Conservation (phyloP, 2,329 filamentous ascomycete species). For the Verticillium klebahnii region DNA sequence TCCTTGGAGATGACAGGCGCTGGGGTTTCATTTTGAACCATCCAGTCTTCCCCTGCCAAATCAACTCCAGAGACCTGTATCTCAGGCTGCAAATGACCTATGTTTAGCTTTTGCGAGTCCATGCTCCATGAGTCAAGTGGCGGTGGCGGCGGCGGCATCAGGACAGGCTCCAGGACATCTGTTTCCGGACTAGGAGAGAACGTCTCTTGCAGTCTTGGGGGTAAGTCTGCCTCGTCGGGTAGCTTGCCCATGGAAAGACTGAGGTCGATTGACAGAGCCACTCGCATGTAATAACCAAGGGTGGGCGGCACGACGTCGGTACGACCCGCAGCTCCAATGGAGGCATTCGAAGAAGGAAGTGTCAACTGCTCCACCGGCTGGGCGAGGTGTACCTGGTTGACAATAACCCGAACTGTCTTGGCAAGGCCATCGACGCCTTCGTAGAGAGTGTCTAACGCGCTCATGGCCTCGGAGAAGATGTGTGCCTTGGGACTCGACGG, state of each 20-base stretch:
- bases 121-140: neutral
- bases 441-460: neutral
- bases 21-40: neutral
- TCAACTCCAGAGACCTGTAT: neutral
- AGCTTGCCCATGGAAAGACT: neutral
- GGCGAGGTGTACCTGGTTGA: neutral
- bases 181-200: neutral
- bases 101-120: neutral
- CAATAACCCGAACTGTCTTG: neutral
- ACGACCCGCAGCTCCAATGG: neutral
- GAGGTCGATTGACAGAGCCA: conserved; percentile 1
- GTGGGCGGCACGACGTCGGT: neutral
- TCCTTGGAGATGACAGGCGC: neutral
- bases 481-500: neutral
- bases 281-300: neutral
- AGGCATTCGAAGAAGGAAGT: neutral
- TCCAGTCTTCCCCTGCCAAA: neutral
- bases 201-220: neutral
- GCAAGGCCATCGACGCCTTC: conserved; percentile 1
- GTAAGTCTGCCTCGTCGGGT: neutral
- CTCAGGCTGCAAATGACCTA: neutral
- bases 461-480: conserved; percentile 1
- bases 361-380: neutral
- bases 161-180: neutral
- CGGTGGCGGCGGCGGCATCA: neutral